phyloP scores from a whole-genome alignment of 2,329 filamentous ascomycete species.

The Akanthomyces uredinophilus region DNA sequence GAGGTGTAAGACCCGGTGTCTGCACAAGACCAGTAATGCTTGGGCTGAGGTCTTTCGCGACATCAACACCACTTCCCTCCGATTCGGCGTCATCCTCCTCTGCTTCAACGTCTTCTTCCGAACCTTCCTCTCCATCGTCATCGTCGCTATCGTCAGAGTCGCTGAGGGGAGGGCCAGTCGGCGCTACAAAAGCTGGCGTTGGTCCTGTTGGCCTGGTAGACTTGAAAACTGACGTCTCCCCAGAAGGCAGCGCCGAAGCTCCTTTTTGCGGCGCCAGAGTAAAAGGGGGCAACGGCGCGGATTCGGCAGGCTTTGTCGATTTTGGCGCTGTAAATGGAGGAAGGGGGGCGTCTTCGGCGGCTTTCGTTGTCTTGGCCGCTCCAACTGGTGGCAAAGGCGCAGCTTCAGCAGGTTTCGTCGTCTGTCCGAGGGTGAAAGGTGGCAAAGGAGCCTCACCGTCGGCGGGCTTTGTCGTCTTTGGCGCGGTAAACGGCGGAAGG shows the following conservation, averaged over 20 bases:
- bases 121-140: slow-evolving; percentile 34
- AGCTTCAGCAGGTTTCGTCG: slow-evolving; percentile 14
- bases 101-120: slow-evolving; percentile 34
- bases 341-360: slow-evolving; percentile 24
- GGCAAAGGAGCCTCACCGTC: slow-evolving; percentile 17
- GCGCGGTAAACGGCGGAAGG: slow-evolving; percentile 31
- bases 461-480: slow-evolving; percentile 19
- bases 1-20: slow-evolving; percentile 49
- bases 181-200: slow-evolving; percentile 16
- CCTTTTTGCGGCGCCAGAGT: slow-evolving; percentile 20
- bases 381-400: slow-evolving; percentile 32
- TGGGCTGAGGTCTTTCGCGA: slow-evolving; percentile 59
- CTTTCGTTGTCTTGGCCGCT: slow-evolving; percentile 22
- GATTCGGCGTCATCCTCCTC: slow-evolving; percentile 43
- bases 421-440: background rate
- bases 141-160: slow-evolving; percentile 22
- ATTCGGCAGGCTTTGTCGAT: slow-evolving; percentile 24
- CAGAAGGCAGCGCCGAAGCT: background rate
- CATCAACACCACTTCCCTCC: slow-evolving; percentile 59
- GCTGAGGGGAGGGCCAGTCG: slow-evolving; percentile 28
- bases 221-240: slow-evolving; percentile 10
- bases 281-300: slow-evolving; percentile 38
- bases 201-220: slow-evolving; percentile 8
- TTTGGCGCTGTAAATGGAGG: slow-evolving; percentile 29
- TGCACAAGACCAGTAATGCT: slow-evolving; percentile 38